Percentiles rank a stretch among this genome's conserved stretches.
Evolutionary conservation across 2,329 filamentous ascomycete species (phyloP).

Genomic region (Paracoccidioides lutzii): DNA sequence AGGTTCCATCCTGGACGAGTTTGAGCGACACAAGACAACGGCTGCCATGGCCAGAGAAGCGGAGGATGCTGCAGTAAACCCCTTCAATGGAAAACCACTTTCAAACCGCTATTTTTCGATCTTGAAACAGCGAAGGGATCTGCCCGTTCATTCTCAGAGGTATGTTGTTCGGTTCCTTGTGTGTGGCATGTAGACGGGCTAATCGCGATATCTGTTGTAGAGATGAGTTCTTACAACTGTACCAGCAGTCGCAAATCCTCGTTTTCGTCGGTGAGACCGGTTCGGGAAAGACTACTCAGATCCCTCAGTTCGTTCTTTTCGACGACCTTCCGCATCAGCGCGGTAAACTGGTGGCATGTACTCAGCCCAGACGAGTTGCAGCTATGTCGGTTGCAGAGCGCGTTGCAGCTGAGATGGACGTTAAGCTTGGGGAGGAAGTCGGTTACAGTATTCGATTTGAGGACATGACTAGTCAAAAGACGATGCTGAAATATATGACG

Average conservation of each 20-base stretch:
- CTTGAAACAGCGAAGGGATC: slow-evolving; percentile 64
- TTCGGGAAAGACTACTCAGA: slow-evolving; percentile 98
- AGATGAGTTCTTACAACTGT: slow-evolving; percentile 85
- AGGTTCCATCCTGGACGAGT: slow-evolving; percentile 45
- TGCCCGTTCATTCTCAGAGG: slow-evolving; percentile 87
- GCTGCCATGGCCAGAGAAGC: slow-evolving; percentile 57
- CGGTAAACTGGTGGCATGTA: slow-evolving; percentile 89
- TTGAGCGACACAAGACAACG: slow-evolving; percentile 71
- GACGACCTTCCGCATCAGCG: slow-evolving; percentile 83
- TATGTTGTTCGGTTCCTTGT: slow-evolving; percentile 28
- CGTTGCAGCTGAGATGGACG: slow-evolving; percentile 94
- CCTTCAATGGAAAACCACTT: slow-evolving; percentile 67
- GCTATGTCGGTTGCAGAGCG: slow-evolving; percentile 98
- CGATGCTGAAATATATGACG: slow-evolving; percentile 98
- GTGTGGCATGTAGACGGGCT: slow-evolving; percentile 3
- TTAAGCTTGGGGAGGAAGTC: slow-evolving; percentile 81
- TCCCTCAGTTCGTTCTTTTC: slow-evolving; percentile 94
- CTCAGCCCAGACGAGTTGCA: slow-evolving; percentile 91
- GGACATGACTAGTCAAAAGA: slow-evolving; percentile 78
- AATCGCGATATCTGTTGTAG: slow-evolving; percentile 28
- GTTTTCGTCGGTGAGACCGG: slow-evolving; percentile 98
- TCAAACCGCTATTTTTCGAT: slow-evolving; percentile 84
- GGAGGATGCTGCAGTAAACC: slow-evolving; percentile 71
- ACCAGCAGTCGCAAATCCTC: slow-evolving; percentile 87
- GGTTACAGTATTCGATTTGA: slow-evolving; percentile 99